Evolutionary conservation across 441 rosid genomes (phyloP).

Genomic region (Gossypium aridum): DNA sequence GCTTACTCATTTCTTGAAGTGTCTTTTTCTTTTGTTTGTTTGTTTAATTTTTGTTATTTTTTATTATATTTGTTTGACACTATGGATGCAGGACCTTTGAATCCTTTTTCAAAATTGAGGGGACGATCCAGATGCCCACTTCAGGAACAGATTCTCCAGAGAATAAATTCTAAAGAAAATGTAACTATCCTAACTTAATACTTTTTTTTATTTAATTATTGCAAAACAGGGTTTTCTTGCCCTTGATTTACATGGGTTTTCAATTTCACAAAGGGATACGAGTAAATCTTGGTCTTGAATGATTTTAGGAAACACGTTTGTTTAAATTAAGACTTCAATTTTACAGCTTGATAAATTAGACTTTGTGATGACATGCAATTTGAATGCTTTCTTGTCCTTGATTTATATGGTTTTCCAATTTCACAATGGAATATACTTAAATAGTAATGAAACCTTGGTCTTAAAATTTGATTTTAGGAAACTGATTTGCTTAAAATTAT

Average conservation of each 20-base stretch:
- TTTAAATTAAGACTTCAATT: too few species aligned
- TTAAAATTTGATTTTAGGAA: neutral
- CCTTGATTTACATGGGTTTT: too few species aligned
- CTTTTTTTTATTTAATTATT: neutral
- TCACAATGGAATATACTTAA: too few species aligned
- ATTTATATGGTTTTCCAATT: too few species aligned
- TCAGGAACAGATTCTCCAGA: conserved; percentile 40
- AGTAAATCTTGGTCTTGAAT: too few species aligned
- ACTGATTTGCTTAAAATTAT: neutral
- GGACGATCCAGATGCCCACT: conserved; percentile 44
- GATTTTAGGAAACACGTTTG: too few species aligned
- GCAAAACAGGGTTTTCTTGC: neutral
- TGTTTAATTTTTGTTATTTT: neutral
- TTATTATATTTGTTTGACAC: neutral
- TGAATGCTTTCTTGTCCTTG: neutral
- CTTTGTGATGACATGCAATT: too few species aligned
- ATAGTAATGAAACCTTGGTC: neutral
- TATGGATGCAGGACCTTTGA: conserved; percentile 51
- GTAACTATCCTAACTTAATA: conserved; percentile 20
- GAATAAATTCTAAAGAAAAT: conserved; percentile 46
- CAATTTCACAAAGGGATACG: too few species aligned
- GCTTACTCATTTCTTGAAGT: neutral
- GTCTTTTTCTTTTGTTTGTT: neutral
- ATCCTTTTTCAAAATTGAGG: conserved; percentile 30
- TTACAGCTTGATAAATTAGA: too few species aligned